A percentile compares a stretch with the other conserved stretches of the same genome.
phyloP scores from a whole-genome alignment of 495 filamentous ascomycete species.

The Penicillium manginii region DNA sequence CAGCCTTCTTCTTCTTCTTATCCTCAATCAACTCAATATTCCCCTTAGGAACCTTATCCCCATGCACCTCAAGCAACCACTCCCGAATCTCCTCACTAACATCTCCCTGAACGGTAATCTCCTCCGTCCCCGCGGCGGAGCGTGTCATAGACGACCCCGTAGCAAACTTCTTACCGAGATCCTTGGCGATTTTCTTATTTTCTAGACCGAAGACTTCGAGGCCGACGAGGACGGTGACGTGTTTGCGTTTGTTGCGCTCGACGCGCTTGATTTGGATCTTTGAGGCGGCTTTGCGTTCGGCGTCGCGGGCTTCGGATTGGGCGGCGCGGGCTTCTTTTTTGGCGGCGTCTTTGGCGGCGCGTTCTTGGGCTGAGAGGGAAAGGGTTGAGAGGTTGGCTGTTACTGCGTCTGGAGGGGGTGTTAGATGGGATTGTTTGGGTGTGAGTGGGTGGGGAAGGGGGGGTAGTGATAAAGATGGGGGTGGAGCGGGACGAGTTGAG shows the following conservation, averaged over 20 bases:
- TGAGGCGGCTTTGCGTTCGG: conserved; percentile 73
- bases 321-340: conserved; percentile 96
- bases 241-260: conserved; percentile 97
- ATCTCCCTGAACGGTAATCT: conserved; percentile 98
- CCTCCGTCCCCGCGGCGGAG: conserved; percentile 80
- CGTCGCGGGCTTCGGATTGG: conserved; percentile 76
- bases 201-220: conserved; percentile 90
- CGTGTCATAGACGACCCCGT: conserved; percentile 94
- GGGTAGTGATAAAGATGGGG: conserved; percentile 2
- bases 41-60: conserved; percentile 79
- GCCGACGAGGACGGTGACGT: conserved; percentile 86
- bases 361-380: conserved; percentile 85
- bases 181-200: conserved; percentile 77
- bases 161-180: conserved; percentile 65
- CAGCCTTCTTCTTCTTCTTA: conserved; percentile 73
- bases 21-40: conserved; percentile 94
- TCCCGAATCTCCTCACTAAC: conserved; percentile 93
- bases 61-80: conserved; percentile 83
- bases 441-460: no score
- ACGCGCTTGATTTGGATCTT: conserved; percentile 94
- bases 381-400: conserved; percentile 81
- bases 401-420: conserved; percentile 66
- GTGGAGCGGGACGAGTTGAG: no score
- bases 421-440: neutral
- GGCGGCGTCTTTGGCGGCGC: conserved; percentile 88